These are phyloP conservation scores for Citrus unshiu DNA, from an alignment of 345 rosid genomes.

Conservation along the genomic window DNA sequence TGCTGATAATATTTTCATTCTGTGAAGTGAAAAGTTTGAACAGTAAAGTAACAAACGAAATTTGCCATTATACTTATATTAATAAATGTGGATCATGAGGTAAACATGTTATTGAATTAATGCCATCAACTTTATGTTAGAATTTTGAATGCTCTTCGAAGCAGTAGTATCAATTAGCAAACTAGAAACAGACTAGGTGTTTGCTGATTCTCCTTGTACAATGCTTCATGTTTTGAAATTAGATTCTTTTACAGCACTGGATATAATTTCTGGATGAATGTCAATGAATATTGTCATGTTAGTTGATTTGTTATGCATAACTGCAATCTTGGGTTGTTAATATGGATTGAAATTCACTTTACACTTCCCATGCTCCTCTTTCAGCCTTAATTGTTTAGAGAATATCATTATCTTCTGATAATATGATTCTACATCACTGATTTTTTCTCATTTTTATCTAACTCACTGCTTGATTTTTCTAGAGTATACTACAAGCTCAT, in stretches of 20 bases:
- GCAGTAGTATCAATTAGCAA: background rate
- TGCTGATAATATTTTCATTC: background rate
- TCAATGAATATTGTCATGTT: background rate
- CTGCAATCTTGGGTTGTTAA: background rate
- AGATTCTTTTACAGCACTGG: background rate
- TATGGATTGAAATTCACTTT: background rate
- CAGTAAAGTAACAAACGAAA: background rate
- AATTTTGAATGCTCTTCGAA: background rate
- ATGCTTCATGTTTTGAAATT: background rate
- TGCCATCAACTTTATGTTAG: background rate
- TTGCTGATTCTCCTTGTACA: background rate
- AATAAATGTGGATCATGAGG: background rate
- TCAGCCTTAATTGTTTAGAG: background rate
- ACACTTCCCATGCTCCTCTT: background rate
- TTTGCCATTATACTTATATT: background rate
- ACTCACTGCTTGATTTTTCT: slow-evolving; percentile 18
- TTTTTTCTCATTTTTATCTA: background rate
- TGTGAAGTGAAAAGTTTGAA: background rate
- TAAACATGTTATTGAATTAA: background rate
- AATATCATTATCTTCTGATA: background rate
- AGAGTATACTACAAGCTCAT: slow-evolving; percentile 74
- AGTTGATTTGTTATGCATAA: background rate
- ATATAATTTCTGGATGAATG: background rate
- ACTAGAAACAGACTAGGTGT: background rate
- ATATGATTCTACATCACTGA: background rate